These are phyloP conservation scores for Volvox carteri DNA, from an alignment of 163 green algal genomes.

Conservation along the genomic window DNA sequence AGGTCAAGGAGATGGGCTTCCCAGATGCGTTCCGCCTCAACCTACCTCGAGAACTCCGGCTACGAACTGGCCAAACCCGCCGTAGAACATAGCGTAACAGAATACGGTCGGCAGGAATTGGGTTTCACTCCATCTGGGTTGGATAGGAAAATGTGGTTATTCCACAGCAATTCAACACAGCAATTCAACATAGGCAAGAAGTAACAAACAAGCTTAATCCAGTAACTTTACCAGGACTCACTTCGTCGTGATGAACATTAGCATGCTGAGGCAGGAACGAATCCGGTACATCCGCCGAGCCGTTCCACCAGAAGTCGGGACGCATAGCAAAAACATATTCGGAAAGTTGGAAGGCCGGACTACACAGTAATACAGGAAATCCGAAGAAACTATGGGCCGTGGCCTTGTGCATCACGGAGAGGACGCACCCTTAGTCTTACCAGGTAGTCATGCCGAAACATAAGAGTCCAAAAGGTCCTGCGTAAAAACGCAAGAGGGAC, in stretches of 20 bases:
- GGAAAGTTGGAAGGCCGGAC: neutral
- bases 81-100: conserved; percentile 68
- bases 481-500: too few relatives aligned
- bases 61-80: conserved; percentile 76
- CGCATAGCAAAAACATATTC: too few relatives aligned
- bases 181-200: too few relatives aligned
- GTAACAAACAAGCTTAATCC: neutral
- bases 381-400: neutral
- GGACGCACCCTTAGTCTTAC: neutral
- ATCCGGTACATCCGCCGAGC: neutral
- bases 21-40: neutral
- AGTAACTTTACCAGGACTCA: conserved; percentile 1
- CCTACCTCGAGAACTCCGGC: conserved; percentile 81
- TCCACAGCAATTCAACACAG: too few relatives aligned
- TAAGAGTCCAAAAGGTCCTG: too few relatives aligned
- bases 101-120: conserved; percentile 58
- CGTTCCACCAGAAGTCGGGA: too few relatives aligned
- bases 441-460: too few relatives aligned
- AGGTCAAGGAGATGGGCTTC: neutral
- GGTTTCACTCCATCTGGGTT: conserved; percentile 53
- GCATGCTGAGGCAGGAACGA: conserved; percentile 27
- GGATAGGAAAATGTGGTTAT: neutral
- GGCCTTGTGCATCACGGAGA: neutral
- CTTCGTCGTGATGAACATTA: conserved; percentile 62
- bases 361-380: neutral